Evolutionary conservation across 1,284 basidiomycete species (phyloP), one percentile per base, ranked within the genome.

Genomic region (Pyrrhoderma lamaoense): DNA sequence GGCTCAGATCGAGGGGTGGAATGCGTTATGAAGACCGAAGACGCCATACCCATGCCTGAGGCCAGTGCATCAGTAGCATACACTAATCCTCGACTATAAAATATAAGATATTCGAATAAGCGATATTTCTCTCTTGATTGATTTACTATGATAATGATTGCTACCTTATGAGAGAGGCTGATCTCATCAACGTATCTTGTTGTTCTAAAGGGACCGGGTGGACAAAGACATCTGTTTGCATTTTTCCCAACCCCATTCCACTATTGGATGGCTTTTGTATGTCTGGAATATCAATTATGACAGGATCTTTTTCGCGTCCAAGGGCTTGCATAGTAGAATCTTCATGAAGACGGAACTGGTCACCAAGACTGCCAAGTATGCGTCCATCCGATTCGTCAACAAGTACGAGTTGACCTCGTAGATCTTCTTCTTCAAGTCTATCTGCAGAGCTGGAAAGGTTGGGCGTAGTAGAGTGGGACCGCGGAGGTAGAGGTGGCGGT

Each of bases 311-410:
- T 57, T 80, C 76, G 44, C 75, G 73, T 7, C 76, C 77, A 21
- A 68, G 66, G 52, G 69, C 65, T 43, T 65, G 60, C 38, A 79
- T 68, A 27, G 66, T 62, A 9, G 76, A 70, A 58, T 85, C 83
- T 61, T 87, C 85, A 21, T 69, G 70, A 13, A 87, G 73, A 22
- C 68, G 65, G 48, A 86, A 69, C 42, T 71, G 65, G 38, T 78
- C 69, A 47, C 85, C 85, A 8, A 91, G 70, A 61, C 85, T 78
- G 1, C 85, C 87, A 8, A 92, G 71, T 5, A 91, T 73, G 59
- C 88, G 78, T 2, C 88, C 87, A 49, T 76, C 82, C 39, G 79
- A 73, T 62, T 90, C 78, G 63, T 92, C 81, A 56, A 90, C 74
- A 50, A 89, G 75, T 8, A 91, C 77, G 31, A 91, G 73, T 45